Evolutionary conservation across 257 asterid species (phyloP).

Genomic region (Solanum chaucha): DNA sequence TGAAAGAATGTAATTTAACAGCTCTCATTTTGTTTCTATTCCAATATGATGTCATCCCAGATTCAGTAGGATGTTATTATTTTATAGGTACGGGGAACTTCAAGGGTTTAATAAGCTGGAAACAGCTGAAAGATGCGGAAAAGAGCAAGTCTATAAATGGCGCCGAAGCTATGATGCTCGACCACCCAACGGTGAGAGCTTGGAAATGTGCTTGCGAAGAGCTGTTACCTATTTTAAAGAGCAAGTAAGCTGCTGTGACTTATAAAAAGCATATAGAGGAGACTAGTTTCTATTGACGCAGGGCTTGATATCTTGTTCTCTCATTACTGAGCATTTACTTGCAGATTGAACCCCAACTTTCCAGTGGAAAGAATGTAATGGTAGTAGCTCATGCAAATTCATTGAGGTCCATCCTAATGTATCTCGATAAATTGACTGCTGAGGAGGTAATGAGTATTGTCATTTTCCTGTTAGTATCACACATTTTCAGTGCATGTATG

Average conservation of each 20-base stretch:
- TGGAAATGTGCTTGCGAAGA: slow-evolving; percentile 90
- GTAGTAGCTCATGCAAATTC: slow-evolving; percentile 96
- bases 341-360: slow-evolving; percentile 82
- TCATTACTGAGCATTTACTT: background rate
- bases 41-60: background rate
- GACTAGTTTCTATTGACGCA: background rate
- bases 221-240: slow-evolving; percentile 87
- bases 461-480: background rate
- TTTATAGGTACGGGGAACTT: slow-evolving; percentile 74
- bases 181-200: slow-evolving; percentile 94
- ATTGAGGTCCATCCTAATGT: slow-evolving; percentile 85
- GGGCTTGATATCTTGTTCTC: background rate
- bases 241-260: slow-evolving; percentile 33
- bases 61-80: background rate
- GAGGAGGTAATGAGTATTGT: slow-evolving; percentile 44
- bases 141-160: slow-evolving; percentile 88
- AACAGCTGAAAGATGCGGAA: slow-evolving; percentile 83
- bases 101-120: slow-evolving; percentile 83
- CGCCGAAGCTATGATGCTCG: slow-evolving; percentile 84
- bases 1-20: slow-evolving; percentile 64
- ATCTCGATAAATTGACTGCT: slow-evolving; percentile 75
- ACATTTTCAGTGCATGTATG: background rate
- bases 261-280: background rate
- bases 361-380: slow-evolving; percentile 67
- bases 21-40: background rate